phyloP scores from a whole-genome alignment of 1,284 basidiomycete species.

The Papiliotrema flavescens region DNA sequence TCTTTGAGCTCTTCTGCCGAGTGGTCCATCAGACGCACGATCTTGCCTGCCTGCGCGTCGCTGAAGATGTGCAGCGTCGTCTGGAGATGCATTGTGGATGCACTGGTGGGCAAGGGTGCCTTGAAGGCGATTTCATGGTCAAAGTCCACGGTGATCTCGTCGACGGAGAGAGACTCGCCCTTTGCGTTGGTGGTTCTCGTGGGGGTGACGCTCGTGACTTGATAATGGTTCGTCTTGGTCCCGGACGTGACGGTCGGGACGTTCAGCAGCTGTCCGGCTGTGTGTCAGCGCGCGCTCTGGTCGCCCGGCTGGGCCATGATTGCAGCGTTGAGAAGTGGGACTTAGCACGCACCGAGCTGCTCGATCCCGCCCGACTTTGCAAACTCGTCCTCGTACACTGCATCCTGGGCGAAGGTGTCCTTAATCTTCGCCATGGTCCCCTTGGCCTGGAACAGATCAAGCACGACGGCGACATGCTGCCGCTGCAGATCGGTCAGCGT shows the following conservation, averaged over 20 bases:
- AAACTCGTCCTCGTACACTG: slow-evolving; percentile 39
- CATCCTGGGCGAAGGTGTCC: slow-evolving; percentile 31
- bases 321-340: neutral
- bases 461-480: slow-evolving; percentile 30
- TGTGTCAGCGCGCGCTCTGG: neutral
- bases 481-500: slow-evolving; percentile 22
- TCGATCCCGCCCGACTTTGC: slow-evolving; percentile 30
- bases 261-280: slow-evolving; percentile 39
- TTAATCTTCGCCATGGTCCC: slow-evolving; percentile 36
- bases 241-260: slow-evolving; percentile 27
- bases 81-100: slow-evolving; percentile 30
- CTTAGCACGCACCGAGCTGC: slow-evolving; percentile 30
- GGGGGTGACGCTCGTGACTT: slow-evolving; percentile 14
- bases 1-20: slow-evolving; percentile 30
- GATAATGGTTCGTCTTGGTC: slow-evolving; percentile 26
- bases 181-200: slow-evolving; percentile 9
- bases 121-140: slow-evolving; percentile 33
- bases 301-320: neutral
- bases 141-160: slow-evolving; percentile 30
- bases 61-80: slow-evolving; percentile 31
- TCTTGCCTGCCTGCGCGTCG: slow-evolving; percentile 21
- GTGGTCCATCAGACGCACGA: slow-evolving; percentile 37
- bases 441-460: slow-evolving; percentile 40
- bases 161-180: slow-evolving; percentile 3
- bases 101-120: slow-evolving; percentile 15